Evolutionary conservation across 495 filamentous ascomycete genomes (phyloP), one percentile per base, ranked within the genome.

Genomic region (Massariosphaeria phaeospora): DNA sequence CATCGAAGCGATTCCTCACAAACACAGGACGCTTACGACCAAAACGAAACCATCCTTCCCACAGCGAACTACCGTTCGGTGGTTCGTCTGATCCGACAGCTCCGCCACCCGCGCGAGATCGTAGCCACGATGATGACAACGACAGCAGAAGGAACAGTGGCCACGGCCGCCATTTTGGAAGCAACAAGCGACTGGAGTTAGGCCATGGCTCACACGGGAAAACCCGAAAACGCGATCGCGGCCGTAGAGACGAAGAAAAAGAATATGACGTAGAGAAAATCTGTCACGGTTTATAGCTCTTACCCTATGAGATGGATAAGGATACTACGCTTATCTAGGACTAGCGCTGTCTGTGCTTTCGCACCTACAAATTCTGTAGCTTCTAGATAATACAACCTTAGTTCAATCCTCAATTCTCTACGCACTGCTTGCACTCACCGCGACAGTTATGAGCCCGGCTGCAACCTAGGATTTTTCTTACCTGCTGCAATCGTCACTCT

Each of bases 1-100:
- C 44, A 35, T 48, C 30, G 30, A 33, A 48, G 44, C 44, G 35
- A 30, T 30, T 26, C 44, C 44, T 17, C 35, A 48, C 33, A 30
- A 26, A 18, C 44, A 18, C 26, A 17, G 26, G 27, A 31, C 44
- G 23, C 44, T 35, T 21, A 33, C 33, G n/a, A 30, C n/a, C n/a
- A n/a, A 26, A 48, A 48, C 44, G 18, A 48, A 34, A 48, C 13
- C 44, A 11, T 31, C 24, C 18, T 4, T 34, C 44, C 44, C n/a
- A 12, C 18, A 18, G 13, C 27, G 21, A 18, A 30, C 44, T 21
- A 30, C 30, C 35, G 27, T 34, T 30, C 30, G 21, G 35, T n/a
- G n/a, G n/a, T n/a, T n/a, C n/a, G n/a, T n/a, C n/a, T 4, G 44
- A 7, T 18, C n/a, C 18, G 23, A 31, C 33, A 48, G 27, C 44